Evolutionary conservation across 1,284 basidiomycete genomes (phyloP).

Genomic region (Cystobasidium pallidum): DNA sequence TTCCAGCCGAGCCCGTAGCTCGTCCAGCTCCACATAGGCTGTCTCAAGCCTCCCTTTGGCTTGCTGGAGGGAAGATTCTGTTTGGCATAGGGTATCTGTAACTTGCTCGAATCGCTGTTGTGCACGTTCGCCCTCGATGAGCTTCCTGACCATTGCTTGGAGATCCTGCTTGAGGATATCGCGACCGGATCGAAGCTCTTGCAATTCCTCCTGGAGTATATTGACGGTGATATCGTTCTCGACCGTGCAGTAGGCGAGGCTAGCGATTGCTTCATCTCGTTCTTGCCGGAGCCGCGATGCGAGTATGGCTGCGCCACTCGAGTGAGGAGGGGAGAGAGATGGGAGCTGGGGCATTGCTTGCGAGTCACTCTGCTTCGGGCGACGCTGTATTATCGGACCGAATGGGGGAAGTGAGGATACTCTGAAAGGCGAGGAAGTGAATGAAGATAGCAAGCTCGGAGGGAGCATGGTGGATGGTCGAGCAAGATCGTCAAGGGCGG

Average conservation of each 20-base stretch:
- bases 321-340: too few relatives aligned
- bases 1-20: background rate
- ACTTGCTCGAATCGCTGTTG: background rate
- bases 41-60: conserved; percentile 11
- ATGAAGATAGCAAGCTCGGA: conserved; percentile 8
- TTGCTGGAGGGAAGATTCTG: conserved; percentile 3
- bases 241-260: conserved; percentile 21
- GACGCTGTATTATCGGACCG: background rate
- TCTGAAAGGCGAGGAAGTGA: conserved; percentile 12
- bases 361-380: background rate
- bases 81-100: conserved; percentile 7
- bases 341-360: background rate
- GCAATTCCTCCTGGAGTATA: conserved; percentile 7
- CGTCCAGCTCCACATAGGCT: conserved; percentile 13
- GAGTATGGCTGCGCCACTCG: background rate
- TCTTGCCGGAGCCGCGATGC: conserved; percentile 32
- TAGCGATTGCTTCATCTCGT: conserved; percentile 25
- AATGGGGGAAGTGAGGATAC: conserved; percentile 17
- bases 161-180: conserved; percentile 7
- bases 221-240: conserved; percentile 20
- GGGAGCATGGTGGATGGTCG: background rate
- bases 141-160: conserved; percentile 18
- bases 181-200: conserved; percentile 3
- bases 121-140: conserved; percentile 16
- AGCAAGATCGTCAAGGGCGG: background rate